A percentile compares a stretch with the other conserved stretches of the same genome.
Conservation (phyloP, 176 grass and related monocot species). For the Zea luxurians region DNA sequence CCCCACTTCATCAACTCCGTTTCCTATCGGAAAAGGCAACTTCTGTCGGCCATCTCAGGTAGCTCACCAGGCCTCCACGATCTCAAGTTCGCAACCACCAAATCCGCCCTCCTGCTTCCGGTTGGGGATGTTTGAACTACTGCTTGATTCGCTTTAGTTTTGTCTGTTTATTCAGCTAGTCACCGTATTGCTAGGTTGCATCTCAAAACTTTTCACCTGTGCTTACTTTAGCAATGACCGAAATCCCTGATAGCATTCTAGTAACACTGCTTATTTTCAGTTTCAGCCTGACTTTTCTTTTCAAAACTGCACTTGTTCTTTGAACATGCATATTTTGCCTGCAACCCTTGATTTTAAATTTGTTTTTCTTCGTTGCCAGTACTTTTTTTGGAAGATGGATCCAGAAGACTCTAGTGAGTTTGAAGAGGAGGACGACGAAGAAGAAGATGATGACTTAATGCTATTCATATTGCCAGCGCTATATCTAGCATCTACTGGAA, state of each 20-base stretch:
- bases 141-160: background rate
- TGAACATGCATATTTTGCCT: background rate
- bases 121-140: background rate
- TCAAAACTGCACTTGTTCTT: background rate
- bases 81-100: background rate
- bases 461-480: slow-evolving; percentile 42
- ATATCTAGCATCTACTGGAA: slow-evolving; percentile 30
- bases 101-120: background rate
- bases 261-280: background rate
- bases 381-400: slow-evolving; percentile 35
- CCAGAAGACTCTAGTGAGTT: slow-evolving; percentile 30
- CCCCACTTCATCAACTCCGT: background rate
- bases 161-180: background rate
- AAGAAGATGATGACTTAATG: slow-evolving; percentile 51
- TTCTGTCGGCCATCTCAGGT: slow-evolving; percentile 14
- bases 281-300: slow-evolving; percentile 9
- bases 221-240: background rate
- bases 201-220: background rate
- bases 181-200: background rate
- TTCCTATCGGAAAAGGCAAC: background rate
- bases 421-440: slow-evolving; percentile 37
- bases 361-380: slow-evolving; percentile 1
- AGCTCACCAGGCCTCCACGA: background rate
- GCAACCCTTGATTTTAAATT: background rate
- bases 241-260: background rate